phyloP scores from a whole-genome alignment of 2,329 filamentous ascomycete species.

The Phaeosphaeria sp. region DNA sequence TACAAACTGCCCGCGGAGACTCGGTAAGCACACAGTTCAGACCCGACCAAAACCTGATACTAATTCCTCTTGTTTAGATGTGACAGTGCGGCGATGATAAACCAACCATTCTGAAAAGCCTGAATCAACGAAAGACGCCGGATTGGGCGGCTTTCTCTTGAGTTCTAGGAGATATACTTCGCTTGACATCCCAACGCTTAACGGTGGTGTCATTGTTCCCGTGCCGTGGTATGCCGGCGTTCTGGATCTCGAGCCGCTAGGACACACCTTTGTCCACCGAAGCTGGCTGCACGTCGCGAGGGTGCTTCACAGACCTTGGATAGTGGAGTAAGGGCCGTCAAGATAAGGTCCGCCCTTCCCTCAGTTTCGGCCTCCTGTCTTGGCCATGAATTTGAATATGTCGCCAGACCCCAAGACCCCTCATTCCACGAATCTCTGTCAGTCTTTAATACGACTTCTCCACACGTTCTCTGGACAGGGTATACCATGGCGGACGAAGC shows the following conservation, averaged over 20 bases:
- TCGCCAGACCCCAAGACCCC: not conserved
- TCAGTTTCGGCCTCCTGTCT: not conserved
- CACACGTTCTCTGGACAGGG: not conserved
- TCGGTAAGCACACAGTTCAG: not conserved
- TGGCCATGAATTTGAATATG: not conserved
- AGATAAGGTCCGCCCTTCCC: not conserved
- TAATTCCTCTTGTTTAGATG: not conserved
- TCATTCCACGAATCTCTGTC: not conserved
- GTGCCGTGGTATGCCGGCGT: not conserved
- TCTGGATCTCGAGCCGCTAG: not conserved
- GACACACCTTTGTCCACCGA: not conserved
- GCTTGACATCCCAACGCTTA: too few species aligned
- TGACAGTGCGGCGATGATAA: slow-evolving; percentile 19
- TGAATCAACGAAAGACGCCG: not conserved
- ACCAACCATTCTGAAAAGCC: slow-evolving; percentile 5
- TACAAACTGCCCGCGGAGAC: slow-evolving; percentile 12
- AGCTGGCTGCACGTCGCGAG: not conserved
- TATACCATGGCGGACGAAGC: not conserved
- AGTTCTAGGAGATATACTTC: not conserved
- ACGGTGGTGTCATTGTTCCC: not conserved
- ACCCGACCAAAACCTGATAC: not conserved
- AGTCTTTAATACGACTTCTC: not conserved
- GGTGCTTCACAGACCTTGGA: not conserved
- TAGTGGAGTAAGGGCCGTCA: not conserved
- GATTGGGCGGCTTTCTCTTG: not conserved